A percentile compares a stretch with the other conserved stretches of the same genome.
These are phyloP conservation scores for Hymenoscyphus linearis DNA, from an alignment of 2,329 filamentous ascomycete species.

Conservation along the genomic window DNA sequence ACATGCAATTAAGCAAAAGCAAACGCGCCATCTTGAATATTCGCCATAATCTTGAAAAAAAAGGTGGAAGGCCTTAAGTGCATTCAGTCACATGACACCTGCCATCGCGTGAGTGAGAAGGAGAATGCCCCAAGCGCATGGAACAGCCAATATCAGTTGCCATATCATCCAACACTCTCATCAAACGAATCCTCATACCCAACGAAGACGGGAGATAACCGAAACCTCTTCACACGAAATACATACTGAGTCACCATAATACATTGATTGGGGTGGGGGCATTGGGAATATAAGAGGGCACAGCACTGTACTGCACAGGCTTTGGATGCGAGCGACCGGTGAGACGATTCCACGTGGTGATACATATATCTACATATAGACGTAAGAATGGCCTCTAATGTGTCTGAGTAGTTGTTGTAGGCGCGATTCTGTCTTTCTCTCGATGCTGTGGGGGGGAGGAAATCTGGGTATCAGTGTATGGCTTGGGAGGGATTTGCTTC, in stretches of 20 bases:
- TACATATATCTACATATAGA: constrained; percentile 25
- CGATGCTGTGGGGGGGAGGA: constrained; percentile 21
- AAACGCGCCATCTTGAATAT: neutral
- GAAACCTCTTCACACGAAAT: constrained; percentile 13
- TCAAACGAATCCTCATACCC: constrained; percentile 18
- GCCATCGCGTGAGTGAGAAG: neutral
- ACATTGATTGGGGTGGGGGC: constrained; percentile 14
- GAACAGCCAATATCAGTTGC: constrained; percentile 1
- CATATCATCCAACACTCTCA: constrained; percentile 26
- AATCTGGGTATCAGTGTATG: constrained; percentile 24
- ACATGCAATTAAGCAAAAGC: neutral
- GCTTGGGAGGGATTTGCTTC: constrained; percentile 25
- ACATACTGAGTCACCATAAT: constrained; percentile 10
- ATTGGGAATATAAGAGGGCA: constrained; percentile 18
- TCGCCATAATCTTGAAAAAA: neutral
- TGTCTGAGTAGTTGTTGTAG: constrained; percentile 16
- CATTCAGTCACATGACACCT: neutral
- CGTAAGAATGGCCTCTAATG: constrained; percentile 21
- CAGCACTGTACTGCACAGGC: constrained; percentile 13
- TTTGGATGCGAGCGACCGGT: constrained; percentile 29
- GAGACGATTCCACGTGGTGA: constrained; percentile 31
- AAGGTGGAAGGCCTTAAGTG: neutral
- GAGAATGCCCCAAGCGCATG: neutral
- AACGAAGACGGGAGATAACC: constrained; percentile 11
- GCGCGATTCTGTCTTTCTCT: constrained; percentile 11